Base-by-base conservation (phyloP, 306 rosid species). In the Ammopiptanthus mongolicus region DNA sequence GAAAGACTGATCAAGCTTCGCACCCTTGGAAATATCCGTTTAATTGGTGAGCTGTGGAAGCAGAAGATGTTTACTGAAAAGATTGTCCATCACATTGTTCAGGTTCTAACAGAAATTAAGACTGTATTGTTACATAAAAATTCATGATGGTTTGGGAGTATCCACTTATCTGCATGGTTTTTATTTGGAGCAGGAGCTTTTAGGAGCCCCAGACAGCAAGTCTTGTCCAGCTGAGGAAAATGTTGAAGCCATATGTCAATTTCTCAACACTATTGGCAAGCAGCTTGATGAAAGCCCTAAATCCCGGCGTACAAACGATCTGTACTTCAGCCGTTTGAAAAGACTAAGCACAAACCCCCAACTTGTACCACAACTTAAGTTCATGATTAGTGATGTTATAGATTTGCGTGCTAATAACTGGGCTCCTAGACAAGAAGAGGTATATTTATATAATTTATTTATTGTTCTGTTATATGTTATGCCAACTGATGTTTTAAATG, bases 351-450 rank as follows among this genome's bases (percentile, higher is more conserved):
- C 78, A 5, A 84, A 85, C 74, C 82, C 87, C 23, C 91, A 82
- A 65, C 82, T 92, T 77, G 86, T 83, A 31, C 82, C 87, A 52
- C 88, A 91, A 46, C 44, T 87, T 79, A 89, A 84, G 84, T 91
- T 91, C 83, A 82, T 91, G 94, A 58, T 91, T 37, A 87, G 90
- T 11, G 78, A 82, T 69, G 82, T 89, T 52, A 50, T 91, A 79
- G 97, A 91, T 69, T 74, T 91, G 83, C 90, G 97, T 14, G 3
- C 94, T 62, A 89, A 83, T 76, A 87, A 81, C 5, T 91, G 97
- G 97, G 89, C 89, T 59, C 93, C 97, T 42, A 85, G 97, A 74
- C 92, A 89, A 6, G 94, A 91, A 76, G 94, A 91, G 97, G 97
- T 91, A 76, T 61, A 11, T 37, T 68, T 28, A 1, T 13, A 7